phyloP scores from a whole-genome alignment of 257 asterid species.

The Rubia yunnanensis region DNA sequence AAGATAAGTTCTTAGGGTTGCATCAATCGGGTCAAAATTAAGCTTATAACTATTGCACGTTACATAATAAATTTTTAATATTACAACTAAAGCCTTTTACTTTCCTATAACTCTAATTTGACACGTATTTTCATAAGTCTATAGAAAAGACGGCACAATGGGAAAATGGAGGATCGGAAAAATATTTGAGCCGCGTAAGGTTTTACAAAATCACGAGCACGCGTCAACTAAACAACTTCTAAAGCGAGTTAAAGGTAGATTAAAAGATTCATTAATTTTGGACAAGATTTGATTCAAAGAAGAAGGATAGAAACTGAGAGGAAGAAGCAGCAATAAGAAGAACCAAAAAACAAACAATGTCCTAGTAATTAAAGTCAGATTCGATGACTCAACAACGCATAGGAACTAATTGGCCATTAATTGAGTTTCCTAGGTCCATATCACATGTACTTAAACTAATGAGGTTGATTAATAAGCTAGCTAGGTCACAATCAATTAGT shows the following conservation, averaged over 20 bases:
- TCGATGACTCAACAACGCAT: slow-evolving; percentile 51
- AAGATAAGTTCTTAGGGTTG: too few species aligned
- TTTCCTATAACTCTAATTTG: too few species aligned
- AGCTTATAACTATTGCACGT: too few species aligned
- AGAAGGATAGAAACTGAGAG: slow-evolving; percentile 12
- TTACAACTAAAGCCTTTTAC: too few species aligned
- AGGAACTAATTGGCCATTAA: slow-evolving; percentile 4
- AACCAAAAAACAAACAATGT: not conserved
- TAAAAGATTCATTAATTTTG: not conserved
- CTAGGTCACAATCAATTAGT: not conserved
- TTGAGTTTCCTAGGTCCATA: slow-evolving; percentile 21
- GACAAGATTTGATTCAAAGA: slow-evolving; percentile 14
- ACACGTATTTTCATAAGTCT: too few species aligned
- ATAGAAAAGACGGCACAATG: too few species aligned
- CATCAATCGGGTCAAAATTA: too few species aligned
- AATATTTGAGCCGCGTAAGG: not conserved
- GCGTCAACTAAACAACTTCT: not conserved
- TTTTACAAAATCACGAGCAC: not conserved
- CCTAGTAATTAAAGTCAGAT: slow-evolving; percentile 22
- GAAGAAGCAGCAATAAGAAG: not conserved
- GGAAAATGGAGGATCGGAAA: too few species aligned
- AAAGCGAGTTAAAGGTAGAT: not conserved
- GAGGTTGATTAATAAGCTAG: not conserved
- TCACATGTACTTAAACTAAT: slow-evolving; percentile 16
- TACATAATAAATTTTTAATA: too few species aligned